A percentile compares a stretch with the other conserved stretches of the same genome.
phyloP scores from a whole-genome alignment of 805 yeast genomes.

The Yamadazyma takamatsuzukensis region DNA sequence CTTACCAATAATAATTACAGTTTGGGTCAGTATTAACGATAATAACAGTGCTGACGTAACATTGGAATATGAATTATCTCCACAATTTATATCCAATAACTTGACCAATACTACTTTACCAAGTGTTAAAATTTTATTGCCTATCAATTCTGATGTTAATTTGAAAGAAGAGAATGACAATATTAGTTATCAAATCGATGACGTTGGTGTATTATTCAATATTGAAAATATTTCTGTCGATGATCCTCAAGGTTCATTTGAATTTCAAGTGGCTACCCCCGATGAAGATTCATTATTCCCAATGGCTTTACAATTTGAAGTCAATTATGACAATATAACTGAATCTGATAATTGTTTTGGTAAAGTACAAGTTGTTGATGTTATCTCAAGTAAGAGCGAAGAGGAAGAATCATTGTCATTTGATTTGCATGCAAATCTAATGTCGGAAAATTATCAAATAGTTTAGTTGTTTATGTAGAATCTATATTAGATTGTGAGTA shows the following conservation, averaged over 20 bases:
- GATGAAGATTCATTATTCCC: slow-evolving; percentile 90
- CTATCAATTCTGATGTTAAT: slow-evolving; percentile 55
- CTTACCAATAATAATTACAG: slow-evolving; percentile 69
- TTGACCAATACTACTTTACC: slow-evolving; percentile 28
- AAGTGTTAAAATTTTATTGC: slow-evolving; percentile 57
- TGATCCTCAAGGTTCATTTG: slow-evolving; percentile 65
- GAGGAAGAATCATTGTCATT: slow-evolving; percentile 62
- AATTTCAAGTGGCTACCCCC: slow-evolving; percentile 68
- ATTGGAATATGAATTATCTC: slow-evolving; percentile 78
- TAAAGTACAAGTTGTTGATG: slow-evolving; percentile 58
- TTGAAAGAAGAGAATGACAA: slow-evolving; percentile 45
- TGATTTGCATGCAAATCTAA: slow-evolving; percentile 56
- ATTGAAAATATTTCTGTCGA: slow-evolving; percentile 53
- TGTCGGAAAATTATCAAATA: slow-evolving; percentile 53
- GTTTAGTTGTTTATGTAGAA: slow-evolving; percentile 21
- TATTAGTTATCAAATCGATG: slow-evolving; percentile 53
- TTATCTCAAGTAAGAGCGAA: slow-evolving; percentile 40
- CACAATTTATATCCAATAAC: slow-evolving; percentile 23
- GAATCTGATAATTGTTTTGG: slow-evolving; percentile 53
- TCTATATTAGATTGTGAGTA: not conserved
- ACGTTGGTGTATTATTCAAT: slow-evolving; percentile 68
- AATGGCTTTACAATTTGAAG: slow-evolving; percentile 63
- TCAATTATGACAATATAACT: slow-evolving; percentile 40
- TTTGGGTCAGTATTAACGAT: slow-evolving; percentile 75
- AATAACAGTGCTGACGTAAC: slow-evolving; percentile 64